Conservation (phyloP, 768 basidiomycete species). For the Russula vinacea region DNA sequence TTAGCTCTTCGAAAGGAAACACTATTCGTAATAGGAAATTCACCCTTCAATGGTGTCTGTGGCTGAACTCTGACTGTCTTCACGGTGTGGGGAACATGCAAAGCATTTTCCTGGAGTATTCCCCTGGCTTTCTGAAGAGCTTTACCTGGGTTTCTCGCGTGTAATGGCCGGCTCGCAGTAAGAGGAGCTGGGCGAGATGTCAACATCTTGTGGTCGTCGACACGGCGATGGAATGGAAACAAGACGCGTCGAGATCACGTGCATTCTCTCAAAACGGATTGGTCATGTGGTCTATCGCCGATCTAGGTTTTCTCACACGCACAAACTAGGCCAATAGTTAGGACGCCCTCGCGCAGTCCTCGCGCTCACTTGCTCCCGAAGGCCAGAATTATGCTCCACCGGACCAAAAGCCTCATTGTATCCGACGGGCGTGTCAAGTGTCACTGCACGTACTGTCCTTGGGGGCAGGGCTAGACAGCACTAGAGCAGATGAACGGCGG, state of each 20-base stretch:
- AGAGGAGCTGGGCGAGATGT: constrained; percentile 33
- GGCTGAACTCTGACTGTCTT: constrained; percentile 39
- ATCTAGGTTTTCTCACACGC: too few relatives aligned
- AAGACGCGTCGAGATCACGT: constrained; percentile 9
- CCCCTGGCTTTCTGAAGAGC: constrained; percentile 40
- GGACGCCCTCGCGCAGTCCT: too few relatives aligned
- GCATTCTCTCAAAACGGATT: background rate
- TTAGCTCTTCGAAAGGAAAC: background rate
- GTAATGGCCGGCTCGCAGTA: constrained; percentile 32
- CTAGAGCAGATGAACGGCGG: too few relatives aligned
- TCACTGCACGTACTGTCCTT: too few relatives aligned
- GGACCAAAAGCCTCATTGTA: too few relatives aligned
- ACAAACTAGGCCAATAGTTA: too few relatives aligned
- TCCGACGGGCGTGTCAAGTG: too few relatives aligned
- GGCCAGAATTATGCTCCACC: too few relatives aligned
- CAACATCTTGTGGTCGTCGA: constrained; percentile 15
- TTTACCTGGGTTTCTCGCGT: constrained; percentile 57
- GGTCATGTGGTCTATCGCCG: too few relatives aligned
- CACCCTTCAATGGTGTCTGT: constrained; percentile 40
- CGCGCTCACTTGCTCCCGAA: too few relatives aligned
- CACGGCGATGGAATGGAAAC: background rate
- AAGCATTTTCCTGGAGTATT: constrained; percentile 50
- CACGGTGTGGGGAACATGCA: constrained; percentile 42
- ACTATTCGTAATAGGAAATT: constrained; percentile 33
- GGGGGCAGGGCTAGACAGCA: too few relatives aligned